Conservation (phyloP, 441 rosid genomes). For the Daphne laureola region DNA sequence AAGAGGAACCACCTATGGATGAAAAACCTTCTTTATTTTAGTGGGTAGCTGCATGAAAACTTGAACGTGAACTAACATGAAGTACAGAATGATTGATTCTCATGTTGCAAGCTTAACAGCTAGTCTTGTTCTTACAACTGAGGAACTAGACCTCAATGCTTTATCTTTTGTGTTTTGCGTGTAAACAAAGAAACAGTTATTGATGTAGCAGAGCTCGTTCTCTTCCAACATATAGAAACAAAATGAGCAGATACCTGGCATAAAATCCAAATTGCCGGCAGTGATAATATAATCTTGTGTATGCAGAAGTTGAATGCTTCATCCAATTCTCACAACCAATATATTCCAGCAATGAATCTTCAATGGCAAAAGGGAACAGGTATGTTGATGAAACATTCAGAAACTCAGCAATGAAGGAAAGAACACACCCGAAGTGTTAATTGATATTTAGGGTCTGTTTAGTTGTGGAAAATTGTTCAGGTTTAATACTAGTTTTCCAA, state of each 20-base stretch:
- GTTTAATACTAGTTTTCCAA: no score
- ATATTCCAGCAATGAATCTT: constrained; percentile 43
- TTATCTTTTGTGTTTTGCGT: no score
- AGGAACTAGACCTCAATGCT: not conserved
- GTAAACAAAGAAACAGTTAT: no score
- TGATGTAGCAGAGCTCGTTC: not conserved
- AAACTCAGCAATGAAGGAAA: not conserved
- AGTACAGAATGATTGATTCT: no score
- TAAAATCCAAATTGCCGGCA: constrained; percentile 53
- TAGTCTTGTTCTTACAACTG: not conserved
- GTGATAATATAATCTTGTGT: constrained; percentile 52
- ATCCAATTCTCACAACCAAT: constrained; percentile 41
- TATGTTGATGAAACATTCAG: no score
- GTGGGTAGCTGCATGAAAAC: no score
- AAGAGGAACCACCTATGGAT: no score
- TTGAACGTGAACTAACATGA: no score
- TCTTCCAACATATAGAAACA: constrained; percentile 5
- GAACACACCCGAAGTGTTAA: not conserved
- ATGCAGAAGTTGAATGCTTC: constrained; percentile 21
- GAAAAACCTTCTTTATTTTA: no score
- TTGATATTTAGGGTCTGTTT: no score
- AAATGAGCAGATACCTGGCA: constrained; percentile 38
- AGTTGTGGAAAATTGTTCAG: no score
- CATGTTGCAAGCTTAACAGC: no score
- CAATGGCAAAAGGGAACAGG: constrained; percentile 7